A percentile compares a stretch with the other conserved stretches of the same genome.
These are phyloP conservation scores for Rutstroemia sp. DNA, from an alignment of 2,329 filamentous ascomycete species.

Conservation along the genomic window DNA sequence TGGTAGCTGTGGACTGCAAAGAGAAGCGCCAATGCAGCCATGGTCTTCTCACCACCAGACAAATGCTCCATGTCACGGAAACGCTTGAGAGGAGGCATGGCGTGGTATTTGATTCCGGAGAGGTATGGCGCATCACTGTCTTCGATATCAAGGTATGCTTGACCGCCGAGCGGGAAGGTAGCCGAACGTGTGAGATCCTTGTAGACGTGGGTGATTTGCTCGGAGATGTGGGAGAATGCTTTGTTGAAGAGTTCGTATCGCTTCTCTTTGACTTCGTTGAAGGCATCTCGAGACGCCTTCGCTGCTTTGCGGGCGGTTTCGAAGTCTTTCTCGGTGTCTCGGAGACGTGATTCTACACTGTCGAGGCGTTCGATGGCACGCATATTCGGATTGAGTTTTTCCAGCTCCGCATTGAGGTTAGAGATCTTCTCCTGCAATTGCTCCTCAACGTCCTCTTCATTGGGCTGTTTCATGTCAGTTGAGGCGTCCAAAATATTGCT, in stretches of 20 bases:
- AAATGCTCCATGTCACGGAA: conserved; percentile 99
- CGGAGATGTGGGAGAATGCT: conserved; percentile 88
- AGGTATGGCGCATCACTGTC: conserved; percentile 96
- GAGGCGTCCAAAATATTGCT: conserved; percentile 24
- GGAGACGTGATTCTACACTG: conserved; percentile 74
- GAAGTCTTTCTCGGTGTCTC: conserved; percentile 81
- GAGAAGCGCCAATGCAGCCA: conserved; percentile 90
- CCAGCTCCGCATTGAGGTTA: conserved; percentile 67
- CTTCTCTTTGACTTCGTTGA: conserved; percentile 72
- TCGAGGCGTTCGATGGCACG: conserved; percentile 88
- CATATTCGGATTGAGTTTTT: conserved; percentile 96
- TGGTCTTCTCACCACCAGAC: conserved; percentile 96
- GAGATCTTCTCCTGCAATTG: conserved; percentile 71
- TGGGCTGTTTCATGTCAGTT: conserved; percentile 42
- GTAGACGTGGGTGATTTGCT: conserved; percentile 91
- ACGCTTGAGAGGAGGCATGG: conserved; percentile 95
- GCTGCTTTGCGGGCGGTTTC: conserved; percentile 72
- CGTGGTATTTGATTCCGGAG: conserved; percentile 94
- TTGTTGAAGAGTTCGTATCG: conserved; percentile 91
- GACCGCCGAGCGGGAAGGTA: conserved; percentile 88
- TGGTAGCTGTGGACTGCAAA: conserved; percentile 97
- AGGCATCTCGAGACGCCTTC: conserved; percentile 71
- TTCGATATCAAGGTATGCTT: conserved; percentile 80
- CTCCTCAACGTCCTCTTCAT: conserved; percentile 65
- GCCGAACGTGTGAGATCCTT: conserved; percentile 86